These are phyloP conservation scores for Leccinum subspadiceum DNA, from an alignment of 1,284 basidiomycete genomes.

Conservation along the genomic window DNA sequence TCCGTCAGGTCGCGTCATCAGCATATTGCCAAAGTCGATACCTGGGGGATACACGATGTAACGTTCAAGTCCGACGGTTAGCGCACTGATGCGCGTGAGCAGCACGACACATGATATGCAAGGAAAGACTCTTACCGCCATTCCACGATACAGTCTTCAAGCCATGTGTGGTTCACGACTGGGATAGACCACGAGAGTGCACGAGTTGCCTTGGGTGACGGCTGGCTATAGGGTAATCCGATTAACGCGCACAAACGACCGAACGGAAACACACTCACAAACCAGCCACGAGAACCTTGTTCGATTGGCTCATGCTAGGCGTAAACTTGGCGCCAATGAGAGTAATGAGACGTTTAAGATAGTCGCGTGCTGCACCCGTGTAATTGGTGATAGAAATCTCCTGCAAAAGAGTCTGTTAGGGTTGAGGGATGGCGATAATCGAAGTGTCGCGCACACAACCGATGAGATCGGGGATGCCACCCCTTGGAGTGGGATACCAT, in stretches of 20 bases:
- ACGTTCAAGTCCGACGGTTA: constrained; percentile 57
- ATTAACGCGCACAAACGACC: neutral
- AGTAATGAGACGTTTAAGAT: constrained; percentile 79
- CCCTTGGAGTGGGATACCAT: constrained; percentile 52
- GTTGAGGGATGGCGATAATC: neutral
- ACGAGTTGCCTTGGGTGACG: constrained; percentile 47
- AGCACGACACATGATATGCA: neutral
- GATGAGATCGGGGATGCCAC: constrained; percentile 42
- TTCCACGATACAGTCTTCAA: constrained; percentile 82
- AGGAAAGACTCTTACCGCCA: constrained; percentile 47
- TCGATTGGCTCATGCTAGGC: constrained; percentile 71
- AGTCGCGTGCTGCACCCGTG: constrained; percentile 79
- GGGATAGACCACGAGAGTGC: constrained; percentile 81
- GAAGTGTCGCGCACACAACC: constrained; percentile 39
- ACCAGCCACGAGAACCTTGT: constrained; percentile 82
- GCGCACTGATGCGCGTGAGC: constrained; percentile 31
- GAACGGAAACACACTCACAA: constrained; percentile 49
- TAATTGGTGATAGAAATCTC: constrained; percentile 86
- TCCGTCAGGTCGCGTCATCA: constrained; percentile 50
- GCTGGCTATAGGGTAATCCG: constrained; percentile 15
- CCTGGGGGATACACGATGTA: constrained; percentile 68
- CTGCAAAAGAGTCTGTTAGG: constrained; percentile 33
- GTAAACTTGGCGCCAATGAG: constrained; percentile 80
- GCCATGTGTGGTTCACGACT: constrained; percentile 85
- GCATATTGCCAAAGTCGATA: constrained; percentile 60